Conservation (phyloP, 164 flowering plant species). For the Kingdonia uniflora region DNA sequence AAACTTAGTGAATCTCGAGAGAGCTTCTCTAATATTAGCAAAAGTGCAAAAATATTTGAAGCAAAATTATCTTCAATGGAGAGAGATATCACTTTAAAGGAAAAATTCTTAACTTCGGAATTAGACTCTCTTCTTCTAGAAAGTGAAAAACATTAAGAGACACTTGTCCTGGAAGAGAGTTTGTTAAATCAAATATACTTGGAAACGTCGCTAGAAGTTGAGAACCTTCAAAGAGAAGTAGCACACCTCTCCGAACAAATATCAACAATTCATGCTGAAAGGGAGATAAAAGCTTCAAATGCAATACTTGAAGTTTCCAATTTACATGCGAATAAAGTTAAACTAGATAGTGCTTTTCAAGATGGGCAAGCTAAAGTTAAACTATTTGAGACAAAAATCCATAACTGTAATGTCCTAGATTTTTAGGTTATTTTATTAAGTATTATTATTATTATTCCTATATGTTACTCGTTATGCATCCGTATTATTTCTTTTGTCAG, state of each 20-base stretch:
- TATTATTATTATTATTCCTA: too few relatives aligned
- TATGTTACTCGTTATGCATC: too few relatives aligned
- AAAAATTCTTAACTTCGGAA: constrained; percentile 37
- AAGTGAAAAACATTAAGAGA: constrained; percentile 34
- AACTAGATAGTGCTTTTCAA: constrained; percentile 34
- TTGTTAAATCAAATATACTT: constrained; percentile 29
- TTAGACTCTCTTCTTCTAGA: too few relatives aligned
- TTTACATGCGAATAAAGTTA: constrained; percentile 39
- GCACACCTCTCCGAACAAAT: constrained; percentile 37
- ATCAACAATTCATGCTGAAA: constrained; percentile 31
- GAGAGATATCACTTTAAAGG: constrained; percentile 39
- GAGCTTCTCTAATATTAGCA: constrained; percentile 25
- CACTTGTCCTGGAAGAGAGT: constrained; percentile 29
- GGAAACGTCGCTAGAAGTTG: constrained; percentile 41
- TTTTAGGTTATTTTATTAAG: too few relatives aligned
- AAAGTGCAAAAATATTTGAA: constrained; percentile 40
- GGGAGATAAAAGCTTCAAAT: constrained; percentile 38
- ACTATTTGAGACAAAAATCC: constrained; percentile 27
- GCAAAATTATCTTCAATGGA: constrained; percentile 29
- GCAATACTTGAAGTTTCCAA: constrained; percentile 36
- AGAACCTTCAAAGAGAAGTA: constrained; percentile 51
- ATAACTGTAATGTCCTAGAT: too few relatives aligned
- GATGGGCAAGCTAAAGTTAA: constrained; percentile 29
- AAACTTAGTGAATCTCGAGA: constrained; percentile 31
- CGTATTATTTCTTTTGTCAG: too few relatives aligned